Conservation (phyloP, 805 yeast genomes). For the Saccharomycopsis amapae region DNA sequence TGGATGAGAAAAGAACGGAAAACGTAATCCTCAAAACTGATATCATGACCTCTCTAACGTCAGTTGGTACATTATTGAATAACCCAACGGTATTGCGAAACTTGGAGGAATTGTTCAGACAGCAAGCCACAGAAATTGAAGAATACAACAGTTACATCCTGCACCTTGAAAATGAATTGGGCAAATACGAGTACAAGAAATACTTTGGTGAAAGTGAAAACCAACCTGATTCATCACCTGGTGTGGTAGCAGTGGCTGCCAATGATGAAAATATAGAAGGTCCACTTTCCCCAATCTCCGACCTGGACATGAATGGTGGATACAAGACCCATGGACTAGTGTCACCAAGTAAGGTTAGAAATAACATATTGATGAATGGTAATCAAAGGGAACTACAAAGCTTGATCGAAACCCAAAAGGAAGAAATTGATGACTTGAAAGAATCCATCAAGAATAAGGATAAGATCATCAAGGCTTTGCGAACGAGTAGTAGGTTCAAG, state of each 20-base stretch:
- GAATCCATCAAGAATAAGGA: conserved; percentile 66
- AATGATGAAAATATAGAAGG: conserved; percentile 7
- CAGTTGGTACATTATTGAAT: conserved; percentile 28
- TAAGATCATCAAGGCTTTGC: conserved; percentile 66
- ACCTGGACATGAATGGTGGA: background rate
- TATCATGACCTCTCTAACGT: conserved; percentile 50
- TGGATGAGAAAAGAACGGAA: conserved; percentile 53
- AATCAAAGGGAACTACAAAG: conserved; percentile 23
- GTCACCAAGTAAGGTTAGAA: conserved; percentile 16
- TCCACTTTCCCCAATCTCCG: conserved; percentile 3
- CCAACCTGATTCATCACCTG: conserved; percentile 7
- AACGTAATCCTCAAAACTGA: conserved; percentile 51
- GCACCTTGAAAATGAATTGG: conserved; percentile 51
- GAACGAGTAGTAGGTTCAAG: conserved; percentile 56
- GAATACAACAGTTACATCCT: conserved; percentile 53
- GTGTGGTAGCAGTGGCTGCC: background rate
- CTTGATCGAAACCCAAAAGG: conserved; percentile 52
- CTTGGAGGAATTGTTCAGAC: conserved; percentile 41
- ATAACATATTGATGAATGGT: conserved; percentile 15
- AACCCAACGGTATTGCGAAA: conserved; percentile 38
- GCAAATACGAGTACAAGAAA: conserved; percentile 24
- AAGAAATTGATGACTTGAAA: conserved; percentile 58
- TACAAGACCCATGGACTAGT: conserved; percentile 16
- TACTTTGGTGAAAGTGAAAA: conserved; percentile 18
- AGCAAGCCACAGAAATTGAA: conserved; percentile 45